Conservation (phyloP, 2,329 filamentous ascomycete genomes). For the Alternaria sp. region DNA sequence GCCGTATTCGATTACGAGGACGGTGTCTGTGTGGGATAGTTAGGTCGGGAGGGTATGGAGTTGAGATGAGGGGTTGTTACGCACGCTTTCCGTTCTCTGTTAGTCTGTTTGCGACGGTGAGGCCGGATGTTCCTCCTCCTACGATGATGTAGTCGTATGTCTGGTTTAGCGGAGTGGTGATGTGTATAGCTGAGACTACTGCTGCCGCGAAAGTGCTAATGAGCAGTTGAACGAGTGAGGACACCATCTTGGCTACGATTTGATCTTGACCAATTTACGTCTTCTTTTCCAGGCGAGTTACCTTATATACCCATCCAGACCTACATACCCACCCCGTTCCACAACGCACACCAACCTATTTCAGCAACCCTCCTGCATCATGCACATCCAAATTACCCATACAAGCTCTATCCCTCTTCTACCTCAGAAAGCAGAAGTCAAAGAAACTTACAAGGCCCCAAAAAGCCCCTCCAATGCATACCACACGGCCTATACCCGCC, state of each 20-base stretch:
- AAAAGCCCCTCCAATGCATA: neutral
- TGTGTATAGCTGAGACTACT: neutral
- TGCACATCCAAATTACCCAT: neutral
- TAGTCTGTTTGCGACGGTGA: constrained; percentile 27
- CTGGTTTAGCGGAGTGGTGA: neutral
- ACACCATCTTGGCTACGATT: neutral
- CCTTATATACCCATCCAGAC: neutral
- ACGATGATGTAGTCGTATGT: constrained; percentile 31
- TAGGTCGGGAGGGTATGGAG: neutral
- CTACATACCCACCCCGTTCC: too few relatives aligned
- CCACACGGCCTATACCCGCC: neutral
- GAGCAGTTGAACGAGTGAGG: neutral
- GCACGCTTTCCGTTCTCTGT: constrained; percentile 19
- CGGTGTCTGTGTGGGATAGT: neutral
- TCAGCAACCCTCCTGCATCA: neutral
- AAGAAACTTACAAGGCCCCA: neutral
- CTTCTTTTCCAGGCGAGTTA: neutral
- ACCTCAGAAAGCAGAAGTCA: too few relatives aligned
- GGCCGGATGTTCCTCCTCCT: constrained; percentile 28
- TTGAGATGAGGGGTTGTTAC: neutral
- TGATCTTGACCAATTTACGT: neutral
- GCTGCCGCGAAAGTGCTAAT: neutral
- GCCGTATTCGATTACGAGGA: constrained; percentile 23
- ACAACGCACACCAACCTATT: too few relatives aligned
- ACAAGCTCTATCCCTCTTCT: neutral